phyloP scores from a whole-genome alignment of 257 asterid species.

The Solanum corneliomulleri region DNA sequence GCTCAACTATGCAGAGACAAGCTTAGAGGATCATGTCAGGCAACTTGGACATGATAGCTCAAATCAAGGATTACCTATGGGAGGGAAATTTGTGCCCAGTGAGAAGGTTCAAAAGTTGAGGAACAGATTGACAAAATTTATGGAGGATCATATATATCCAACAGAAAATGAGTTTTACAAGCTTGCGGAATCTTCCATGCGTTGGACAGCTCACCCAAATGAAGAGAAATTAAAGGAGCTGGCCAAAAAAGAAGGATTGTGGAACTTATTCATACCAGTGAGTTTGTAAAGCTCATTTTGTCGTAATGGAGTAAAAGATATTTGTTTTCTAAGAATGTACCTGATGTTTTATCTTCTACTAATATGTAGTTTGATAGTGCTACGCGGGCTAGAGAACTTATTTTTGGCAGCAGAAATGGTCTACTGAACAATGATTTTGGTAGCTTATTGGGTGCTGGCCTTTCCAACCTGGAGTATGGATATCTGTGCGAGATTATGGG shows the following conservation, averaged over 20 bases:
- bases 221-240: slow-evolving; percentile 87
- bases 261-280: slow-evolving; percentile 96
- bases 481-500: slow-evolving; percentile 94
- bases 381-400: slow-evolving; percentile 63
- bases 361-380: slow-evolving; percentile 79
- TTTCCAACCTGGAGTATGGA: slow-evolving; percentile 88
- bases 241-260: slow-evolving; percentile 71
- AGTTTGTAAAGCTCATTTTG: slow-evolving; percentile 6
- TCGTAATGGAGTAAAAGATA: not conserved
- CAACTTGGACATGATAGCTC: slow-evolving; percentile 18
- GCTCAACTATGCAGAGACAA: slow-evolving; percentile 17
- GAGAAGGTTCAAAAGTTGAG: slow-evolving; percentile 59
- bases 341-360: not conserved
- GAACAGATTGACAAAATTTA: slow-evolving; percentile 53
- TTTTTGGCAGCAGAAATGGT: slow-evolving; percentile 27
- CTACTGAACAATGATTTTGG: slow-evolving; percentile 24
- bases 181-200: slow-evolving; percentile 58
- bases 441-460: slow-evolving; percentile 70
- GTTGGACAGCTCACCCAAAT: slow-evolving; percentile 84
- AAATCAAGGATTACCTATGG: slow-evolving; percentile 15
- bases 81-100: slow-evolving; percentile 63
- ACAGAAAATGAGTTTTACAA: slow-evolving; percentile 64
- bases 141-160: slow-evolving; percentile 82
- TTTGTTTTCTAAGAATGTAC: not conserved
- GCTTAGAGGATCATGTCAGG: slow-evolving; percentile 19